Evolutionary conservation across 2,329 filamentous ascomycete species (phyloP), one percentile per base, ranked within the genome.

Genomic region (Tolypocladium sp.): DNA sequence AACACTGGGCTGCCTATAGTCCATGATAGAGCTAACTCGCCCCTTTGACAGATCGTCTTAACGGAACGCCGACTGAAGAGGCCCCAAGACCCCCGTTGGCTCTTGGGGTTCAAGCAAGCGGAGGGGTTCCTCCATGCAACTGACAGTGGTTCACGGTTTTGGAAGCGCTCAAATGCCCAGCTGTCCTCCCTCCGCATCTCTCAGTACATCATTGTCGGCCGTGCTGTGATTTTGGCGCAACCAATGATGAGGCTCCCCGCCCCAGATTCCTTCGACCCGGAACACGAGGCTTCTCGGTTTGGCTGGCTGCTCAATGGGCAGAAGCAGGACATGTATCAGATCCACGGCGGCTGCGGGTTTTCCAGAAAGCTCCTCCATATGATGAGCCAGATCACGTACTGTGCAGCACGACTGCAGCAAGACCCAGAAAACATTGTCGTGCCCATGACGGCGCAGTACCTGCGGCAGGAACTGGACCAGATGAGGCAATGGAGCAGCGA

Each of bases 271-370:
- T 69, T 74, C 27, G 64, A 73, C 25, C 64, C 67, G 0, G 60
- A 68, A 35, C 59, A 63, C 12, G 69, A 74, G 56, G 61, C 69
- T 1, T 60, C 64, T 3, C 67, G 73, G 30, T 76, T 77, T 55
- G 70, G 67, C 9, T 77, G 74, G 72, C 68, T 77, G 10, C 65
- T 74, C 0, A 74, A 76, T 49, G 74, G 73, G 3, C 69, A 68
- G 0, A 64, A 69, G 40, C 61, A 59, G 22, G 71, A 75, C 13
- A 69, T 71, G 61, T 70, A 68, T 38, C 67, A 75, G 57, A 74
- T 77, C 4, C 74, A 77, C 55, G 74, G 74, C 10, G 74, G 73
- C 0, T 77, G 74, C 54, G 74, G 74, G 12, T 76, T 76, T 58
- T 76, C 74, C 0, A 75, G 73, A 57, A 73, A 70, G 46, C 64